phyloP scores from a whole-genome alignment of 495 filamentous ascomycete species.

The Jackrogersella minutella region DNA sequence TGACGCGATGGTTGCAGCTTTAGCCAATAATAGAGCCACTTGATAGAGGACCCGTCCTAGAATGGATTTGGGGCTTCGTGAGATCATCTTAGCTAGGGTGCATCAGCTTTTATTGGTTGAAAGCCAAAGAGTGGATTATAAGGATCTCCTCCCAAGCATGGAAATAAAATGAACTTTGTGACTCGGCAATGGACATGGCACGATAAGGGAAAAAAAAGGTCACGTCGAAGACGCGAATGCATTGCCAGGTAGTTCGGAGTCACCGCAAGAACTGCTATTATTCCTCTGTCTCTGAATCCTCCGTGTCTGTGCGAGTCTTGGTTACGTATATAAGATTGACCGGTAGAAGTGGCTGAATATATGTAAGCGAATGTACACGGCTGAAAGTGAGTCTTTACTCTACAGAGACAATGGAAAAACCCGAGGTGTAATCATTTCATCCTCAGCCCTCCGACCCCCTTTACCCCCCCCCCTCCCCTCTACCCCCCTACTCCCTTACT shows the following conservation, averaged over 20 bases:
- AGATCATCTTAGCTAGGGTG: slow-evolving; percentile 13
- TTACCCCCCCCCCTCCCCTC: background rate
- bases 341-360: background rate
- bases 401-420: background rate
- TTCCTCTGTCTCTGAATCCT: background rate
- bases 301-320: background rate
- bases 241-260: background rate
- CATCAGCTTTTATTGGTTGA: slow-evolving; percentile 10
- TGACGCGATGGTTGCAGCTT: background rate
- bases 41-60: background rate
- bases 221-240: background rate
- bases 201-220: too few relatives aligned
- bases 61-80: slow-evolving; percentile 19
- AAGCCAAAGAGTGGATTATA: slow-evolving; percentile 7
- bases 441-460: background rate
- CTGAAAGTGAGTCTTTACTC: background rate
- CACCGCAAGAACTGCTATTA: background rate
- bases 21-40: slow-evolving; percentile 12
- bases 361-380: background rate
- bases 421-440: background rate
- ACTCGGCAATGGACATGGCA: too few relatives aligned
- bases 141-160: slow-evolving; percentile 37
- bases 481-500: too few relatives aligned
- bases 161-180: slow-evolving; percentile 17
- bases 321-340: background rate